Evolutionary conservation across 2,329 filamentous ascomycete genomes (phyloP).

Genomic region (Trichoderma koningiopsis): DNA sequence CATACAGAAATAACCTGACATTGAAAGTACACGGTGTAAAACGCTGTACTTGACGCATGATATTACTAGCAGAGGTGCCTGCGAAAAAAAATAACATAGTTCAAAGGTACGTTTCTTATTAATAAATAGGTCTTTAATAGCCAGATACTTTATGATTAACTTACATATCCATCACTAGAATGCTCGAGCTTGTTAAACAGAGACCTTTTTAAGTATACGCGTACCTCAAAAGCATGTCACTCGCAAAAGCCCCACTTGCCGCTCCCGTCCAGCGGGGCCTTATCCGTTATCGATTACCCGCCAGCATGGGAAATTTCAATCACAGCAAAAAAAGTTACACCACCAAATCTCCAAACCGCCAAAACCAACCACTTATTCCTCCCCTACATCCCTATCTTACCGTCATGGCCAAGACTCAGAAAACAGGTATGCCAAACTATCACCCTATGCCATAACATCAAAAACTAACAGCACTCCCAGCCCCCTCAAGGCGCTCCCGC

Average conservation of each 20-base stretch:
- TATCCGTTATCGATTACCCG: constrained; percentile 15
- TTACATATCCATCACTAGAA: neutral
- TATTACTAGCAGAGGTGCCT: no score
- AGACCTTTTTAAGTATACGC: neutral
- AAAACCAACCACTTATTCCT: neutral
- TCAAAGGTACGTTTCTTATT: no score
- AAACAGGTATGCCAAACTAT: neutral
- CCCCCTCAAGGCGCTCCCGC: constrained; percentile 69
- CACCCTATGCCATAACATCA: neutral
- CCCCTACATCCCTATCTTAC: neutral
- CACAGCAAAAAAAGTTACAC: constrained; percentile 11
- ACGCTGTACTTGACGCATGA: no score
- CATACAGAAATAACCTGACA: no score
- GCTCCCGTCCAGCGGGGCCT: neutral
- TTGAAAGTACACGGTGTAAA: no score
- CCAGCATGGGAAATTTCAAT: constrained; percentile 23
- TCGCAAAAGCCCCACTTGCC: constrained; percentile 3
- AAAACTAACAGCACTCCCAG: constrained; percentile 41
- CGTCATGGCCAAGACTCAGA: constrained; percentile 8
- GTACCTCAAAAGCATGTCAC: neutral
- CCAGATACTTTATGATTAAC: no score
- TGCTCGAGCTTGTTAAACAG: no score
- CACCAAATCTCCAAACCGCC: neutral
- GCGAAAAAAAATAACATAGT: no score
- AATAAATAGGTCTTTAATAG: no score